A percentile compares a stretch with the other conserved stretches of the same genome.
phyloP scores from a whole-genome alignment of 768 basidiomycete species.

The Punctularia strigosozonata region DNA sequence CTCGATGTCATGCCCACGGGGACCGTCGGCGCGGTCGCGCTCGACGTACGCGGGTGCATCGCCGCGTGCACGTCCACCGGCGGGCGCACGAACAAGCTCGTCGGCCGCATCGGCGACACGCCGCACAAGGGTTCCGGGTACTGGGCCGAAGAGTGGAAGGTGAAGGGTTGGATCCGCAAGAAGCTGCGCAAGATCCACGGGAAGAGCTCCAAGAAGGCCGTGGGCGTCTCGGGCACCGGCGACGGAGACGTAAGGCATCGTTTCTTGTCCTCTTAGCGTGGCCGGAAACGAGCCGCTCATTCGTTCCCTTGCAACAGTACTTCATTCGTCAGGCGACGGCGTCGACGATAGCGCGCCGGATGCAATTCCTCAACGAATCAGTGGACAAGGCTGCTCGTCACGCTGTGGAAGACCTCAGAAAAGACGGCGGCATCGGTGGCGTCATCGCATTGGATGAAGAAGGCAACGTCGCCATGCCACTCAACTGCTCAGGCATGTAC shows the following conservation, averaged over 20 bases:
- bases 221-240: constrained; percentile 79
- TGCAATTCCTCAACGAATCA: constrained; percentile 48
- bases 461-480: constrained; percentile 64
- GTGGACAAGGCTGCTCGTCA: constrained; percentile 39
- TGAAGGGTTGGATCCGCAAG: constrained; percentile 12
- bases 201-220: constrained; percentile 24
- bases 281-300: background rate
- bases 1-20: constrained; percentile 60
- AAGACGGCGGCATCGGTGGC: constrained; percentile 58
- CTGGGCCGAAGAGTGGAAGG: constrained; percentile 75
- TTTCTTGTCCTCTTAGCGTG: background rate
- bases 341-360: constrained; percentile 51
- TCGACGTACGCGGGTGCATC: constrained; percentile 67
- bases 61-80: constrained; percentile 69
- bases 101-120: constrained; percentile 76
- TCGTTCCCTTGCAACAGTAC: constrained; percentile 31
- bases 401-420: constrained; percentile 46
- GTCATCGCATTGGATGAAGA: constrained; percentile 59
- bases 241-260: constrained; percentile 59
- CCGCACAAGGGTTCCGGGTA: constrained; percentile 69
- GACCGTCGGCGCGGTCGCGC: constrained; percentile 77
- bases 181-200: constrained; percentile 8
- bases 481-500: constrained; percentile 79
- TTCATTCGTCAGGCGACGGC: constrained; percentile 66
- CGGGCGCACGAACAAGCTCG: constrained; percentile 73